A percentile compares a stretch with the other conserved stretches of the same genome.
Evolutionary conservation across 768 basidiomycete genomes (phyloP).

Genomic region (Dentipellis fragilis): DNA sequence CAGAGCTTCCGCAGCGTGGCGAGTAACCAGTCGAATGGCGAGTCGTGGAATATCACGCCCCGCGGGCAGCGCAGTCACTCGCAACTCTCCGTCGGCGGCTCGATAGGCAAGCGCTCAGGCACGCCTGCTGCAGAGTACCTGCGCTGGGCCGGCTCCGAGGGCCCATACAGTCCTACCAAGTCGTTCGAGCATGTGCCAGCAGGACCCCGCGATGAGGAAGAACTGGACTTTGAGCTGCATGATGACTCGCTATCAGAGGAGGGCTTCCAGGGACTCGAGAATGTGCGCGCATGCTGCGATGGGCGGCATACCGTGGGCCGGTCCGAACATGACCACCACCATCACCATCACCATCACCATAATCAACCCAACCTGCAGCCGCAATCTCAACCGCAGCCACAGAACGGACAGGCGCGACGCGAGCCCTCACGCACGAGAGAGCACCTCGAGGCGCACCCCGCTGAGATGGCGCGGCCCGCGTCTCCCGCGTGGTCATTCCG

Average conservation of each 20-base stretch:
- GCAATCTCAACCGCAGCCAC: constrained; percentile 3
- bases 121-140: constrained; percentile 91
- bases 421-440: constrained; percentile 31
- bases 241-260: constrained; percentile 63
- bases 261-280: constrained; percentile 88
- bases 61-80: constrained; percentile 72
- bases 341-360: constrained; percentile 54
- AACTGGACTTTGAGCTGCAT: constrained; percentile 77
- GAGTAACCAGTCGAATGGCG: constrained; percentile 43
- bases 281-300: constrained; percentile 88
- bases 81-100: constrained; percentile 63
- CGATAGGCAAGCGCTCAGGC: constrained; percentile 76
- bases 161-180: constrained; percentile 65
- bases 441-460: constrained; percentile 35
- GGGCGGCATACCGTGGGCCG: constrained; percentile 75
- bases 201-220: constrained; percentile 35
- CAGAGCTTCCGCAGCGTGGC: constrained; percentile 65
- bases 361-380: constrained; percentile 29
- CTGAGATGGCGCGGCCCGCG: constrained; percentile 46
- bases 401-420: constrained; percentile 7
- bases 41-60: constrained; percentile 68
- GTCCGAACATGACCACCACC: constrained; percentile 28
- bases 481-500: constrained; percentile 85
- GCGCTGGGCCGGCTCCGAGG: constrained; percentile 66
- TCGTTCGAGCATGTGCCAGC: constrained; percentile 30